Conservation (phyloP, 2,329 filamentous ascomycete species). For the Hymenoscyphus fructigenus region DNA sequence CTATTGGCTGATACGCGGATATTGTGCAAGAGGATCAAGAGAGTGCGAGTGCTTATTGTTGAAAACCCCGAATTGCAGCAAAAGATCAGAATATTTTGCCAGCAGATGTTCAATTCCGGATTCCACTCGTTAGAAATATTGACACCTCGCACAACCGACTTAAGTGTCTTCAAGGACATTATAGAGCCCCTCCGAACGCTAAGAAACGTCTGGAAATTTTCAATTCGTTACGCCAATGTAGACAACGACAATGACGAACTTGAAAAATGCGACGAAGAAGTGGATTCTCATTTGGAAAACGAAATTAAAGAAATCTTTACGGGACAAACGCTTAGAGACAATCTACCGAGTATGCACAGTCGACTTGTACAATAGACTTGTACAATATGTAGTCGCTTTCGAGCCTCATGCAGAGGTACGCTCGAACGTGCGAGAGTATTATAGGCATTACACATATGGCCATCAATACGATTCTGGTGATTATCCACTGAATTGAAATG, state of each 20-base stretch:
- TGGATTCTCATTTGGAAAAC: neutral
- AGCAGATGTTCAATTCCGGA: neutral
- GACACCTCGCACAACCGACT: neutral
- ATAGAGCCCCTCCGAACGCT: neutral
- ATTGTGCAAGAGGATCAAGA: no score
- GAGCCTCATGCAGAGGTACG: neutral
- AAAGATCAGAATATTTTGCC: neutral
- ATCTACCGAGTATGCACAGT: neutral
- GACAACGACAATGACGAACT: neutral
- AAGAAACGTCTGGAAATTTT: neutral
- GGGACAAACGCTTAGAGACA: neutral
- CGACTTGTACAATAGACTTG: neutral
- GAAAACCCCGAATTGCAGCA: no score
- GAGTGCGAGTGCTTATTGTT: neutral
- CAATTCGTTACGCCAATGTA: neutral
- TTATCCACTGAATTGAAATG: neutral
- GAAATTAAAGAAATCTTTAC: neutral
- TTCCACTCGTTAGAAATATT: neutral
- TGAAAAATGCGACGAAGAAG: neutral
- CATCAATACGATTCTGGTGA: neutral
- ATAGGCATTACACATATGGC: neutral
- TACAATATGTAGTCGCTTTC: neutral
- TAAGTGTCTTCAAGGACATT: neutral
- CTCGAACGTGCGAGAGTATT: neutral
- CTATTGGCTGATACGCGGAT: no score